Evolutionary conservation across 306 rosid species (phyloP).

Genomic region (Fragaria iinumae): DNA sequence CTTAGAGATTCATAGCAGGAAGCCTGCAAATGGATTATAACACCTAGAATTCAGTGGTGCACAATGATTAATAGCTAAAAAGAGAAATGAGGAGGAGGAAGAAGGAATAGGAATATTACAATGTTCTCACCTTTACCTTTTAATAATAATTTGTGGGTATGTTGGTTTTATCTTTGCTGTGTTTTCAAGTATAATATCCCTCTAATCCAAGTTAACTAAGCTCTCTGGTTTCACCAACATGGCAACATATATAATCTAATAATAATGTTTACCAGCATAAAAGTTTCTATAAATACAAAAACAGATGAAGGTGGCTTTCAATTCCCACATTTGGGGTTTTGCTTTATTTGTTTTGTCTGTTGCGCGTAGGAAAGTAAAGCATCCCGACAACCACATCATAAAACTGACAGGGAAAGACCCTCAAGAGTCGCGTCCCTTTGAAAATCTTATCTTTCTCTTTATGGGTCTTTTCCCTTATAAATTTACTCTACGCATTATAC

Average conservation of each 20-base stretch:
- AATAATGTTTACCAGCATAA: neutral
- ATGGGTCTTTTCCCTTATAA: neutral
- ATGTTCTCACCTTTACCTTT: slow-evolving; percentile 38
- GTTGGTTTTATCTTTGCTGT: slow-evolving; percentile 8
- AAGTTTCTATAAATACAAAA: neutral
- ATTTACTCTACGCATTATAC: too few relatives aligned
- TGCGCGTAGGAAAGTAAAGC: slow-evolving; percentile 24
- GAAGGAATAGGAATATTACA: slow-evolving; percentile 5
- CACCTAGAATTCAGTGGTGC: slow-evolving; percentile 31
- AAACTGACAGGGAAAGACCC: slow-evolving; percentile 13
- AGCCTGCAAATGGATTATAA: slow-evolving; percentile 9
- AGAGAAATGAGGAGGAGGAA: slow-evolving; percentile 7
- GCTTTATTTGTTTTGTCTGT: slow-evolving; percentile 9
- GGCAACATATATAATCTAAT: neutral
- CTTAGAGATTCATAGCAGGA: slow-evolving; percentile 45
- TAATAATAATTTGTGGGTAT: slow-evolving; percentile 33
- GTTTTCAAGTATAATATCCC: neutral
- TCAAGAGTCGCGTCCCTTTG: neutral
- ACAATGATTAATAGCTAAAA: slow-evolving; percentile 5
- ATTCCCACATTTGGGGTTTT: neutral
- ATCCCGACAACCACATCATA: slow-evolving; percentile 24
- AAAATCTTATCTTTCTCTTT: slow-evolving; percentile 3
- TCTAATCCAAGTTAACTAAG: neutral
- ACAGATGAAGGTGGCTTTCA: neutral
- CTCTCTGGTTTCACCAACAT: neutral